Conservation (phyloP, 225 moss, liverwort and hornwort genomes). For the Straminergon stramineum region DNA sequence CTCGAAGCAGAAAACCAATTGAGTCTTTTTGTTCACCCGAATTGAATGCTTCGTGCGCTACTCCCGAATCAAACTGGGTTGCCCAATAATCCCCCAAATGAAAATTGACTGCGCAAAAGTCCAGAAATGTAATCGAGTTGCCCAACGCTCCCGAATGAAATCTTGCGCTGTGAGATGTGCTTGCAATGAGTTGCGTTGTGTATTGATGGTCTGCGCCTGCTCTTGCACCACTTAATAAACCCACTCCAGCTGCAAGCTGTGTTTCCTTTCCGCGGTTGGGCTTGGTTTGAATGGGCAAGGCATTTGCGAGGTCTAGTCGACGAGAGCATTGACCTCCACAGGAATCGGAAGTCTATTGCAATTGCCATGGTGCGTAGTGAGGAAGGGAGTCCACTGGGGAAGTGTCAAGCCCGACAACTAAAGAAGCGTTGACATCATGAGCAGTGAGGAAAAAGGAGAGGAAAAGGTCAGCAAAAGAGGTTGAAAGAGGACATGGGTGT, state of each 20-base stretch:
- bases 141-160: not conserved
- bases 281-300: not conserved
- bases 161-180: not conserved
- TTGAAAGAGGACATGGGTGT: not conserved
- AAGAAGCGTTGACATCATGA: slow-evolving; percentile 2
- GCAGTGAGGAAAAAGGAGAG: not conserved
- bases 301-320: not conserved
- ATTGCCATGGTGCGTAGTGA: not conserved
- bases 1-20: not conserved
- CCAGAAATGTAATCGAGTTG: not conserved
- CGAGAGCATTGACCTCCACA: not conserved
- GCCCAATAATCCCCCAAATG: not conserved
- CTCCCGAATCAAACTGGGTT: not conserved
- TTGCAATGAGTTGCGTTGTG: not conserved
- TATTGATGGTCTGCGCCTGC: not conserved
- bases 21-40: not conserved
- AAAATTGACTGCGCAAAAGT: not conserved
- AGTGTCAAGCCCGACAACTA: slow-evolving; percentile 32
- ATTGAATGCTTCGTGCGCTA: too few relatives aligned
- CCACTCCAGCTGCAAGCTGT: not conserved
- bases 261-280: not conserved
- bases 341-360: not conserved
- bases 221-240: not conserved
- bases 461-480: not conserved
- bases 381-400: not conserved